phyloP scores from a whole-genome alignment of 306 rosid species.

The Arachis hypogaea region DNA sequence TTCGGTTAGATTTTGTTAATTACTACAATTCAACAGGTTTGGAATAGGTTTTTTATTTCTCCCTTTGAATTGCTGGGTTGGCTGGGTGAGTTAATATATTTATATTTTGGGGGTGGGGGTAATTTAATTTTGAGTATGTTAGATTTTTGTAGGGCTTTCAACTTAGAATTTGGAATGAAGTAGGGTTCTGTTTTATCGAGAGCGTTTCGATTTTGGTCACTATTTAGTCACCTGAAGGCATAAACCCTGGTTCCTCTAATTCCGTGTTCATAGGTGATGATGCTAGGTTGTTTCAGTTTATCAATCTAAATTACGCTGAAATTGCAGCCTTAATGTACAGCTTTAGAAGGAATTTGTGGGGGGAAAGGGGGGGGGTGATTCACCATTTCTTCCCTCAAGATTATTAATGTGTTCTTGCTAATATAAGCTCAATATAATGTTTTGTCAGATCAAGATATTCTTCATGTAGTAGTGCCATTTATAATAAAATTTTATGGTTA shows the following conservation, averaged over 20 bases:
- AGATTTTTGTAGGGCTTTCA: slow-evolving; percentile 28
- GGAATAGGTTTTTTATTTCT: neutral
- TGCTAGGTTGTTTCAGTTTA: neutral
- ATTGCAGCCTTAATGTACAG: slow-evolving; percentile 1
- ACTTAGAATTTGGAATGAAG: slow-evolving; percentile 26
- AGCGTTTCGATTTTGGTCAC: slow-evolving; percentile 24
- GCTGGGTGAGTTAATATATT: neutral
- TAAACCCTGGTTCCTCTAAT: slow-evolving; percentile 4
- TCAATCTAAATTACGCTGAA: slow-evolving; percentile 22
- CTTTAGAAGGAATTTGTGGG: neutral
- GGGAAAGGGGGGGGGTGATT: neutral
- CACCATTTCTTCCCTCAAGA: neutral
- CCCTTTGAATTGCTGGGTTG: slow-evolving; percentile 14
- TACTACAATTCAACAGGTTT: slow-evolving; percentile 26
- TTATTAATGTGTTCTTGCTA: neutral
- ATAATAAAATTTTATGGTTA: too few relatives aligned
- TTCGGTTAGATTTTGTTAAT: neutral
- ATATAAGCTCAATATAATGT: too few relatives aligned
- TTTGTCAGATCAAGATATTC: neutral
- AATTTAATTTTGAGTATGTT: neutral
- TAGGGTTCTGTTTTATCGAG: slow-evolving; percentile 11
- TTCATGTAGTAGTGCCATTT: neutral
- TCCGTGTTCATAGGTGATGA: slow-evolving; percentile 30
- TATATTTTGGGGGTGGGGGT: neutral
- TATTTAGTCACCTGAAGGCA: slow-evolving; percentile 5